phyloP scores from a whole-genome alignment of 2,329 filamentous ascomycete species.

The Cytospora piceae region DNA sequence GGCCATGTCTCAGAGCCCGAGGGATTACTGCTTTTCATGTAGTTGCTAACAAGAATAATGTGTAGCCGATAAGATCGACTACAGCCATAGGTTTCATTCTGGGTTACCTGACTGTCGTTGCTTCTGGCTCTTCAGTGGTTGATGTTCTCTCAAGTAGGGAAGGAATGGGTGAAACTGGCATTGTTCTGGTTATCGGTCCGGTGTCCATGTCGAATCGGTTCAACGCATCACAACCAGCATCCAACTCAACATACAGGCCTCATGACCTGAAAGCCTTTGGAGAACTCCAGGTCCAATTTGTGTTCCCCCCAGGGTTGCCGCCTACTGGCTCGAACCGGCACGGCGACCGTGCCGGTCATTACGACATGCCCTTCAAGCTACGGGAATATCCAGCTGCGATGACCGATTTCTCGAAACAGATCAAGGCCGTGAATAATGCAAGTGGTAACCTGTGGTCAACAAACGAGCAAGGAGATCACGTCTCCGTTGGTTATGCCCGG shows the following conservation, averaged over 20 bases:
- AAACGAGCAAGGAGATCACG: constrained; percentile 71
- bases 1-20: not conserved
- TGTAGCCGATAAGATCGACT: constrained; percentile 69
- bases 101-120: constrained; percentile 83
- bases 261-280: constrained; percentile 44
- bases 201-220: constrained; percentile 68
- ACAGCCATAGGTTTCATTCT: constrained; percentile 65
- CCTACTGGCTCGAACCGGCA: constrained; percentile 53
- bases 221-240: constrained; percentile 47
- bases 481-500: constrained; percentile 81
- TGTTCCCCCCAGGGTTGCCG: constrained; percentile 58
- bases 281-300: constrained; percentile 56
- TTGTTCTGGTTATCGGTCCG: constrained; percentile 73
- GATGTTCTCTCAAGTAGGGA: constrained; percentile 65
- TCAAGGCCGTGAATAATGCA: constrained; percentile 63
- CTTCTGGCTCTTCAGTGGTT: constrained; percentile 68
- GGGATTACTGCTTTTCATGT: not conserved
- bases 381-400: constrained; percentile 65
- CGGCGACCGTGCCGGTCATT: constrained; percentile 46
- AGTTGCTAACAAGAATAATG: not conserved
- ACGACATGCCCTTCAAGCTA: constrained; percentile 61
- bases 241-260: constrained; percentile 50
- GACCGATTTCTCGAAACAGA: constrained; percentile 59
- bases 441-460: constrained; percentile 68
- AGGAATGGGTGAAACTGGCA: constrained; percentile 71